Conservation (phyloP, 2,329 filamentous ascomycete species). For the Xylaria sp. region DNA sequence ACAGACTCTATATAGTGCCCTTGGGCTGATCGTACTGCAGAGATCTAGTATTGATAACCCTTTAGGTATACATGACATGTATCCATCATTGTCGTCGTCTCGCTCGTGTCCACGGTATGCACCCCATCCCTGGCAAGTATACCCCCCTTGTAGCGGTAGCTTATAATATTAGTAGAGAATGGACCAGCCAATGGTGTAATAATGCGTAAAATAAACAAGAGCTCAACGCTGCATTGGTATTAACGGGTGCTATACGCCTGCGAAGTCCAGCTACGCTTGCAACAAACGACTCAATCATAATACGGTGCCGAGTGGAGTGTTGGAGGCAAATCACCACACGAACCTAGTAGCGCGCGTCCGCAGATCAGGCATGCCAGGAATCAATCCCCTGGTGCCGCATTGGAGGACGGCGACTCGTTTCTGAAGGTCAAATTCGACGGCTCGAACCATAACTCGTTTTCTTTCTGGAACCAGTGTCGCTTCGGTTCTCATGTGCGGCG, state of each 20-base stretch:
- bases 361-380: constrained; percentile 58
- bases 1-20: constrained; percentile 11
- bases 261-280: constrained; percentile 1
- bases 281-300: not conserved
- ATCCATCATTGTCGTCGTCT: constrained; percentile 28
- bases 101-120: constrained; percentile 20
- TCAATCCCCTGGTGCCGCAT: constrained; percentile 66
- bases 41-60: constrained; percentile 8
- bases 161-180: constrained; percentile 25
- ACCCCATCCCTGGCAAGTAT: not conserved
- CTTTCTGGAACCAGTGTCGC: constrained; percentile 60
- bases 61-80: constrained; percentile 8
- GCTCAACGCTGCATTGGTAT: constrained; percentile 5
- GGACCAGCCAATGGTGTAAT: constrained; percentile 35
- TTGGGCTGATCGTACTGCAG: constrained; percentile 4
- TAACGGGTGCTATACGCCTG: not conserved
- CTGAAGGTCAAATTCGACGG: constrained; percentile 67
- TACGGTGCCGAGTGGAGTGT: not conserved
- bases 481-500: constrained; percentile 38
- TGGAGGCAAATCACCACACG: constrained; percentile 56
- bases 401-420: constrained; percentile 61
- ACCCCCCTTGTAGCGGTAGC: constrained; percentile 13
- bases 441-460: constrained; percentile 66
- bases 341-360: constrained; percentile 61
- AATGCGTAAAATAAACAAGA: constrained; percentile 19